phyloP scores from a whole-genome alignment of 768 basidiomycete species.

The Clitopilus hobsonii region DNA sequence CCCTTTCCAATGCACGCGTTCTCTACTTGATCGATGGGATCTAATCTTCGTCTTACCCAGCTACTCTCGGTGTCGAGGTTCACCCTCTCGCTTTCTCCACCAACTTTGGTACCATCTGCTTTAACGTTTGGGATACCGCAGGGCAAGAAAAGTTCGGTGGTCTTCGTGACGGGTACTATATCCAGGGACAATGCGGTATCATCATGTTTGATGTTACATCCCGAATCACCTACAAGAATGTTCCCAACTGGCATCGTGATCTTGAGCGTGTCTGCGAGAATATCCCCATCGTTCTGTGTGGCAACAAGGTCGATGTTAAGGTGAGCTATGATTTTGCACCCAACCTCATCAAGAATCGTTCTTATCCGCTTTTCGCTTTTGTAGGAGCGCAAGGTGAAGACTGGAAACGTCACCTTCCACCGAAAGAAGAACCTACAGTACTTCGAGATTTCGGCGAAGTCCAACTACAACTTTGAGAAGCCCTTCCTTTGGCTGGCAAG shows the following conservation, averaged over 20 bases:
- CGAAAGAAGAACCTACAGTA: slow-evolving; percentile 99
- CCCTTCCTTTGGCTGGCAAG: slow-evolving; percentile 99
- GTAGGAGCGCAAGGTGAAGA: slow-evolving; percentile 99
- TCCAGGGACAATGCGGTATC: slow-evolving; percentile 98
- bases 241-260: slow-evolving; percentile 99
- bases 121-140: slow-evolving; percentile 99
- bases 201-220: slow-evolving; percentile 99
- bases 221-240: slow-evolving; percentile 99
- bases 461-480: slow-evolving; percentile 99
- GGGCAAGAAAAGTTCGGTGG: slow-evolving; percentile 99
- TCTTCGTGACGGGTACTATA: slow-evolving; percentile 94
- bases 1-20: slow-evolving; percentile 13
- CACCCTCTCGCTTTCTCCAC: slow-evolving; percentile 95
- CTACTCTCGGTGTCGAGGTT: slow-evolving; percentile 99
- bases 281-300: slow-evolving; percentile 98
- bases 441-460: slow-evolving; percentile 99
- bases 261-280: slow-evolving; percentile 99
- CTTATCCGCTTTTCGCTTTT: slow-evolving; percentile 5
- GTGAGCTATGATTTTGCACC: slow-evolving; percentile 37
- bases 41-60: slow-evolving; percentile 35
- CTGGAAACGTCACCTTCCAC: slow-evolving; percentile 97
- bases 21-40: slow-evolving; percentile 7
- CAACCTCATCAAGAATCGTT: slow-evolving; percentile 5
- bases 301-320: slow-evolving; percentile 99
- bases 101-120: slow-evolving; percentile 98